Base-by-base conservation (phyloP, 176 grass and related monocot species). In the Musa beccarii region DNA sequence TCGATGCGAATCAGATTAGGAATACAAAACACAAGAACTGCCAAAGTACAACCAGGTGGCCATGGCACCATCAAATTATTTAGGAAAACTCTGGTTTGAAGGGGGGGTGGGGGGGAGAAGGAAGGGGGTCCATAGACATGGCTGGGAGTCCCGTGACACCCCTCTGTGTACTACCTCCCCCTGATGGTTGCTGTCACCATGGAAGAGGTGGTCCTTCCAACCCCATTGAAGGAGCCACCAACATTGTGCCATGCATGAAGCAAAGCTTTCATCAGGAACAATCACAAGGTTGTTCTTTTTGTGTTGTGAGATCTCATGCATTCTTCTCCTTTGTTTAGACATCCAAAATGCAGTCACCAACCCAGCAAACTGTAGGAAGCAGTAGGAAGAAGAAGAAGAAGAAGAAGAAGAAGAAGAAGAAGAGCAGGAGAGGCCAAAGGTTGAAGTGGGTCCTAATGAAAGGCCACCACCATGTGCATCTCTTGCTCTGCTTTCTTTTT, bases 381-480 rank as follows among this genome's bases (percentile, higher is more conserved):
- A 43, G 34, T 3, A 43, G 34, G 3, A 43, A 3, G 34, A 34
- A 2, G 29, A 34, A 34, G 29, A 34, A 25, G 25, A 25, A 25
- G 25, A 25, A 25, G 25, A 25, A 25, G 25, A 25, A 25, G 25
- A 28, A 28, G 26, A 28, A 28, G 26, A 28, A 2, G 34, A 43
- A 43, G 34, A 43, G 34, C 34, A 43, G 34, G 3, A 34, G 29
- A 43, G 34, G 34, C 34, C 0, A 29, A 29, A 29, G 28, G 28
- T 29, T 4, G 4, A 4, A 34, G 25, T 67, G 64, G 64, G 64
- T 29, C 64, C 64, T 67, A 14, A 72, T n/a, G 49, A 13, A 51
- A 72, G 24, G 51, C 49, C 69, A 52, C 11, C 69, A 1, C 69
- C 57, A 72, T 72, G 69, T 53, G 69, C 49, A 72, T 51, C 49